Conservation (phyloP, 1,139 yeast species). For the Petasospora rhodanensis region DNA sequence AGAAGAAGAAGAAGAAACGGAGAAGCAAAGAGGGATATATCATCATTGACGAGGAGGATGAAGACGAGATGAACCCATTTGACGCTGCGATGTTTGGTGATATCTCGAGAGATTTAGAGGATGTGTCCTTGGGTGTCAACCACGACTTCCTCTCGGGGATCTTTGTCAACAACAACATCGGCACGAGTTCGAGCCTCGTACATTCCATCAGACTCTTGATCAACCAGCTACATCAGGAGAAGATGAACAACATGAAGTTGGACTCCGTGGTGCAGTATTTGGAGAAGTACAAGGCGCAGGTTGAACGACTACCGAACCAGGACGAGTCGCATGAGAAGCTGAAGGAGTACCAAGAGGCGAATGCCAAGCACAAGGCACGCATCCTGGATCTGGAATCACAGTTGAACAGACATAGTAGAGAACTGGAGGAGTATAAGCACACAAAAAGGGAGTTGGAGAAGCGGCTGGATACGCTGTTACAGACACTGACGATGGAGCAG, state of each 20-base stretch:
- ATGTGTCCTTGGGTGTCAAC: constrained; percentile 51
- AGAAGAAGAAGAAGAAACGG: not conserved
- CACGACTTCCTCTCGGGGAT: constrained; percentile 56
- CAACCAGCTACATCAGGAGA: constrained; percentile 43
- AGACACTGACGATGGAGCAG: constrained; percentile 1
- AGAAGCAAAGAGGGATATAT: no score
- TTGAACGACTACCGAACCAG: constrained; percentile 8
- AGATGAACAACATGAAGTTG: constrained; percentile 40
- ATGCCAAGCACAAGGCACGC: constrained; percentile 3
- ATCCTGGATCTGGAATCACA: constrained; percentile 5
- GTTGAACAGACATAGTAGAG: not conserved
- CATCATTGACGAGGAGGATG: constrained; percentile 3
- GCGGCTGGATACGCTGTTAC: constrained; percentile 1
- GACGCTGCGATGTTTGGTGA: constrained; percentile 83
- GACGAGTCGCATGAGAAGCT: constrained; percentile 1
- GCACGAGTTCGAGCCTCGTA: constrained; percentile 51
- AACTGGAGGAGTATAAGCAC: constrained; percentile 1
- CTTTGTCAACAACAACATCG: constrained; percentile 57
- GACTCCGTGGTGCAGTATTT: constrained; percentile 37
- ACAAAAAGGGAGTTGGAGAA: not conserved
- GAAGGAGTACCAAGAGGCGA: constrained; percentile 2
- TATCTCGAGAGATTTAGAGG: constrained; percentile 56
- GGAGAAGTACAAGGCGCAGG: constrained; percentile 25
- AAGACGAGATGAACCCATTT: constrained; percentile 33
- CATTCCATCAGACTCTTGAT: constrained; percentile 41